Conservation (phyloP, 352 stramenopile species). For the Phytophthora capsici region DNA sequence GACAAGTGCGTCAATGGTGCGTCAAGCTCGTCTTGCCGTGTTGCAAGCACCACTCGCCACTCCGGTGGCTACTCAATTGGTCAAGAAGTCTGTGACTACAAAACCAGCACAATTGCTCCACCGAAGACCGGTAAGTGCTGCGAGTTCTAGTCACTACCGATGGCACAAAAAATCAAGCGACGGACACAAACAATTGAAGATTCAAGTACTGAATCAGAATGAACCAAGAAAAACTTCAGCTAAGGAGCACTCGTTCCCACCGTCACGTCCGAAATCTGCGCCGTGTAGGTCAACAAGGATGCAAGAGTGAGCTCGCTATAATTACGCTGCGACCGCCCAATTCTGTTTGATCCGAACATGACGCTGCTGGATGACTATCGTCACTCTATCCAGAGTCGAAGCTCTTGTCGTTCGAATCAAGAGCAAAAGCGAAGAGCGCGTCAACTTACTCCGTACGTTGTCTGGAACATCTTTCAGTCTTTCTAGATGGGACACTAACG, state of each 20-base stretch:
- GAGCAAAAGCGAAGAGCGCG: conserved; percentile 33
- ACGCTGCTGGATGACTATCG: conserved; percentile 75
- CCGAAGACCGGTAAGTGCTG: conserved; percentile 18
- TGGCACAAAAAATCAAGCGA: conserved; percentile 8
- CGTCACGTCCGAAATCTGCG: conserved; percentile 27
- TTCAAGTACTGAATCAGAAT: conserved; percentile 10
- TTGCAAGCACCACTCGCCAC: conserved; percentile 30
- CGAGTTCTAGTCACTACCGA: background rate
- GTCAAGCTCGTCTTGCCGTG: conserved; percentile 54
- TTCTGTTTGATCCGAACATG: conserved; percentile 33
- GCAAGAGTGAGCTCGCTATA: conserved; percentile 12
- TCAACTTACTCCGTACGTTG: conserved; percentile 55
- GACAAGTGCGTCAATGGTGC: conserved; percentile 53
- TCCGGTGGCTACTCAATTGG: background rate
- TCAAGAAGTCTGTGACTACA: background rate
- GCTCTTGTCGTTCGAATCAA: conserved; percentile 23
- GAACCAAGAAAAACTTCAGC: background rate
- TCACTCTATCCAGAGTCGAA: conserved; percentile 48
- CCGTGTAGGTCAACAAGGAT: conserved; percentile 16
- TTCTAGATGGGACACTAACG: background rate
- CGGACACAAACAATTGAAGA: conserved; percentile 14
- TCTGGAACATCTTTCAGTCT: background rate
- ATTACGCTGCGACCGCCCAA: conserved; percentile 20
- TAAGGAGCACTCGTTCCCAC: conserved; percentile 3
- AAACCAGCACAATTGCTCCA: background rate